These are phyloP conservation scores for Cercospora zeae-maydis DNA, from an alignment of 2,329 filamentous ascomycete genomes.

Conservation along the genomic window DNA sequence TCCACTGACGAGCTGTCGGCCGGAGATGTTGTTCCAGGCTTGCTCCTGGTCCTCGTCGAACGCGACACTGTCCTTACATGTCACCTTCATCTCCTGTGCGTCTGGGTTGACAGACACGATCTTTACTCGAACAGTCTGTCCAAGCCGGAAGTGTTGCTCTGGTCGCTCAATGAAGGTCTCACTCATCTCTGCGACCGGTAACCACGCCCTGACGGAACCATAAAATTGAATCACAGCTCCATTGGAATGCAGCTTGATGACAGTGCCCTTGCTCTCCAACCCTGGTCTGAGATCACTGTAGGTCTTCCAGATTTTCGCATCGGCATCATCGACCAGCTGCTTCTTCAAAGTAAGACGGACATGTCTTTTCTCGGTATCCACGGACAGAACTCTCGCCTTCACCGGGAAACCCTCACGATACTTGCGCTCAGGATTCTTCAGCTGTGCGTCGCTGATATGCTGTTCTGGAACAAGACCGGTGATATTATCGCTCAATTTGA, in stretches of 20 bases:
- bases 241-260: constrained; percentile 71
- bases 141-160: constrained; percentile 79
- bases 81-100: constrained; percentile 71
- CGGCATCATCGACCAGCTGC: constrained; percentile 68
- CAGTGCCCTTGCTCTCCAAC: constrained; percentile 77
- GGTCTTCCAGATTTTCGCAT: constrained; percentile 71
- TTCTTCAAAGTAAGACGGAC: constrained; percentile 92
- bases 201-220: constrained; percentile 74
- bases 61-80: constrained; percentile 82
- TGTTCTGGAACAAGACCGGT: constrained; percentile 82
- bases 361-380: constrained; percentile 69
- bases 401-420: constrained; percentile 83
- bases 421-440: constrained; percentile 94
- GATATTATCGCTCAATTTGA: constrained; percentile 82
- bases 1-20: constrained; percentile 72
- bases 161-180: constrained; percentile 92
- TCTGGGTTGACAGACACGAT: constrained; percentile 76
- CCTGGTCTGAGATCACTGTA: constrained; percentile 72
- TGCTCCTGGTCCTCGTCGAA: constrained; percentile 73
- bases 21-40: constrained; percentile 67
- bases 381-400: constrained; percentile 80
- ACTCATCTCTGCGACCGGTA: constrained; percentile 96
- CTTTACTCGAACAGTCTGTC: constrained; percentile 88
- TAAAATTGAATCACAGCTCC: constrained; percentile 95
- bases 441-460: constrained; percentile 80